Evolutionary conservation across 371 early-diverging fungal species (phyloP).

Genomic region (Capillidium heterosporum): DNA sequence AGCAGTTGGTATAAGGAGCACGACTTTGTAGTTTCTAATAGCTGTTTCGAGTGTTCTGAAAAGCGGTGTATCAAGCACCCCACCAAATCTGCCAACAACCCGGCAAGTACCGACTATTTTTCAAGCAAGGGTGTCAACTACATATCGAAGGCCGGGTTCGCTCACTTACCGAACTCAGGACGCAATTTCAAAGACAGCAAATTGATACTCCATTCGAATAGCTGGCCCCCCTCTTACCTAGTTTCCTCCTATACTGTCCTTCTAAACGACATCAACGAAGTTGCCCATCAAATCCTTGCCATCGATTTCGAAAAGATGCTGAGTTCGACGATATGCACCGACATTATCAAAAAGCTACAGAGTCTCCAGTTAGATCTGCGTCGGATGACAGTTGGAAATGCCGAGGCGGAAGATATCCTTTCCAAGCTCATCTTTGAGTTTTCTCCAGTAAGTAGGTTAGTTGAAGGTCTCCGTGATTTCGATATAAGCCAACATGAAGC

Average conservation of each 20-base stretch:
- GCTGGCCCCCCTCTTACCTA: conserved; percentile 23
- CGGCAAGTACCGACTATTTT: not conserved
- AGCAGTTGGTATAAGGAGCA: not conserved
- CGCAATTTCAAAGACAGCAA: not conserved
- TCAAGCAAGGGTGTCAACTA: too few relatives aligned
- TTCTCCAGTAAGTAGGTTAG: conserved; percentile 31
- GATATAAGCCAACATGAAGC: not conserved
- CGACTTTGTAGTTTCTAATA: not conserved
- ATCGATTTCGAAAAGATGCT: conserved; percentile 17
- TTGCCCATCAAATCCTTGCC: conserved; percentile 16
- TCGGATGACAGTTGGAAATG: conserved; percentile 24
- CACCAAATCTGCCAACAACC: not conserved
- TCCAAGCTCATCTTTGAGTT: conserved; percentile 31
- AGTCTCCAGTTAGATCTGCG: conserved; percentile 27
- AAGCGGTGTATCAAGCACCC: not conserved
- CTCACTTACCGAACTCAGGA: not conserved
- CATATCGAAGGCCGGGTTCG: too few relatives aligned
- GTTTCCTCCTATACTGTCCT: conserved; percentile 18
- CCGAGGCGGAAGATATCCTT: conserved; percentile 30
- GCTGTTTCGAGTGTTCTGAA: not conserved
- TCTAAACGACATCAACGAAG: conserved; percentile 14
- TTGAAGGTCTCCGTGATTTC: conserved; percentile 21
- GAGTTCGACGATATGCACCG: conserved; percentile 15
- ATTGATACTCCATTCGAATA: conserved; percentile 17
- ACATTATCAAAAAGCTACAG: conserved; percentile 28